Percentiles rank a stretch among this genome's conserved stretches.
These are phyloP conservation scores for Mimosa pudica DNA, from an alignment of 306 rosid genomes.

Conservation along the genomic window DNA sequence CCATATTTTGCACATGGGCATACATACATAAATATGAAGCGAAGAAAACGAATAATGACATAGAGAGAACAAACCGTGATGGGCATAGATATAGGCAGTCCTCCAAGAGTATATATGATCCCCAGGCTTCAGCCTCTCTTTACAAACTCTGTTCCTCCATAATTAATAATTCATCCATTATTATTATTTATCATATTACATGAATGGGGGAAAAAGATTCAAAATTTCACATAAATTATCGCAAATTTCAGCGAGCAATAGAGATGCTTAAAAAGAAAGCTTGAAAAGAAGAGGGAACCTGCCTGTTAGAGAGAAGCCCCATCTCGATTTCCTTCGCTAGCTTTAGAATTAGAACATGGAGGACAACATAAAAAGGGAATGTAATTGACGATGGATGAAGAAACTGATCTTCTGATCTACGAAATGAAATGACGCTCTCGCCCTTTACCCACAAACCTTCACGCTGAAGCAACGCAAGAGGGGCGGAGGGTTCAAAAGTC, in stretches of 20 bases:
- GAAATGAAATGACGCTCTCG: not conserved
- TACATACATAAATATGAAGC: too few relatives aligned
- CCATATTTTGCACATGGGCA: not conserved
- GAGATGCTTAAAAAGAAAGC: not conserved
- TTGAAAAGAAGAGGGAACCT: not conserved
- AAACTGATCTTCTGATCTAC: not conserved
- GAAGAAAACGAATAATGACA: not conserved
- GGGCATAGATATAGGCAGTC: constrained; percentile 83
- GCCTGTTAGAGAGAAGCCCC: constrained; percentile 89
- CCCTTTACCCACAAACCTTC: constrained; percentile 28
- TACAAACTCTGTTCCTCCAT: constrained; percentile 49
- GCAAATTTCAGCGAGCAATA: not conserved
- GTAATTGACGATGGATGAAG: not conserved
- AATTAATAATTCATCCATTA: constrained; percentile 8
- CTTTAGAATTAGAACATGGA: not conserved
- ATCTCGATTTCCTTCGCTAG: constrained; percentile 30
- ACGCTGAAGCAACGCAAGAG: constrained; percentile 16
- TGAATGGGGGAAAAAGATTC: not conserved
- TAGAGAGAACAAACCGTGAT: constrained; percentile 76
- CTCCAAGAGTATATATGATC: constrained; percentile 97
- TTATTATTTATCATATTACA: not conserved
- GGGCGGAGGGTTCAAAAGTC: not conserved
- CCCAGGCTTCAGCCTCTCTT: constrained; percentile 71
- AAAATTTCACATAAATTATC: not conserved
- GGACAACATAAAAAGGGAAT: too few relatives aligned